Conservation (phyloP, 352 stramenopile species). For the Phytopythium kandeliae region DNA sequence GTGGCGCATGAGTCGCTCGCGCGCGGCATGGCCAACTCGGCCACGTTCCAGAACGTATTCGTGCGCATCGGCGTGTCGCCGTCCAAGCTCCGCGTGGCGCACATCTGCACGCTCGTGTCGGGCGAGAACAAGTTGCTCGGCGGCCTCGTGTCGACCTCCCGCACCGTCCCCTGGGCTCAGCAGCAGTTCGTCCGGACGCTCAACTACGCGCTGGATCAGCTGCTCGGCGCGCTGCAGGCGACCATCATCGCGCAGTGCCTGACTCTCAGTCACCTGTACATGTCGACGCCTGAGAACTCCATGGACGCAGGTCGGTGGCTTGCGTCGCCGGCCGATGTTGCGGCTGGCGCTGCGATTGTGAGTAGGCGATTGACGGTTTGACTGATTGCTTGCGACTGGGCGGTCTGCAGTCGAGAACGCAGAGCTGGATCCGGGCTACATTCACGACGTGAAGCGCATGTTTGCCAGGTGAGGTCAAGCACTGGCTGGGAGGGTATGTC, state of each 20-base stretch:
- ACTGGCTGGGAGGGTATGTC: background rate
- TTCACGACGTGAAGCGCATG: constrained; percentile 55
- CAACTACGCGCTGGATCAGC: constrained; percentile 51
- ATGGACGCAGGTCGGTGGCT: constrained; percentile 34
- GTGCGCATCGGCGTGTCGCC: constrained; percentile 64
- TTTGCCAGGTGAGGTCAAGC: constrained; percentile 27
- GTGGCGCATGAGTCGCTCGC: constrained; percentile 50
- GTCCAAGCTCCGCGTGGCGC: constrained; percentile 70
- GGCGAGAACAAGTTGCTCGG: constrained; percentile 64
- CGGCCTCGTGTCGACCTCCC: constrained; percentile 37
- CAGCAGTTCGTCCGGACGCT: constrained; percentile 29
- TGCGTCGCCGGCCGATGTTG: too few relatives aligned
- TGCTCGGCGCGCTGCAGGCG: constrained; percentile 63
- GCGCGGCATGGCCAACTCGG: constrained; percentile 55
- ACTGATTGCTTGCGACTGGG: background rate
- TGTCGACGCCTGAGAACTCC: constrained; percentile 69
- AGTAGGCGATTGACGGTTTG: too few relatives aligned
- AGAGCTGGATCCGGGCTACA: constrained; percentile 67
- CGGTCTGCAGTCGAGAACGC: constrained; percentile 29
- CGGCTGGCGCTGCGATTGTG: too few relatives aligned
- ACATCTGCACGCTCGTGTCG: constrained; percentile 59
- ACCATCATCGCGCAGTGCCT: constrained; percentile 65
- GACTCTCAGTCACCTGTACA: constrained; percentile 66
- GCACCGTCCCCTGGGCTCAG: constrained; percentile 27
- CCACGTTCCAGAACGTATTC: constrained; percentile 73